Evolutionary conservation across 208 protist species (phyloP), one percentile per base, ranked within the genome.

Genomic region (Jaenimonas drosophilae): DNA sequence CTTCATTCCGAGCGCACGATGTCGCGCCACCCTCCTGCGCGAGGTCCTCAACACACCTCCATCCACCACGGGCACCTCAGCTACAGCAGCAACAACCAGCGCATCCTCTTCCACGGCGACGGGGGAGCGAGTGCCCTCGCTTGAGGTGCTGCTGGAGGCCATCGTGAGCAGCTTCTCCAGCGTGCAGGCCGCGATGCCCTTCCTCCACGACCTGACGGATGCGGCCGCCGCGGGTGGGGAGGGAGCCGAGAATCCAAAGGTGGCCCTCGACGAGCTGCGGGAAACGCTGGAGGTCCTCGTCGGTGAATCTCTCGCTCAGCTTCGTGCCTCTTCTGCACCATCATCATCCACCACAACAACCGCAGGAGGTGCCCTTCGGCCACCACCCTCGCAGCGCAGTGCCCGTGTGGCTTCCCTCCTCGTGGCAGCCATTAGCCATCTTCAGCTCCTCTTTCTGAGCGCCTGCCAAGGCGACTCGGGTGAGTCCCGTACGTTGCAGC

Each of bases 371-470:
- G n/a, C 37, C 37, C 16, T 6, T 17, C 37, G 6, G 9, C n/a
- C 14, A 20, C 37, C 19, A n/a, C n/a, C n/a, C n/a, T n/a, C n/a
- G n/a, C n/a, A n/a, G n/a, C n/a, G n/a, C n/a, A n/a, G n/a, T n/a
- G n/a, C n/a, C n/a, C n/a, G n/a, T n/a, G n/a, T n/a, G n/a, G n/a
- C n/a, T n/a, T 21, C 45, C 6, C 56, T 61, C 5, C 64, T 88
- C 20, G 59, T 70, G 4, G 68, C 77, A 23, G 69, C 74, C 16
- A 66, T 81, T 36, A 70, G 71, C 17, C 66, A 66, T n/a, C 51
- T 88, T 44, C 79, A 88, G 38, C 55, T 88, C 21, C 55, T 84
- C 31, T 59, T 84, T 7, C 70, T 88, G n/a, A 71, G 79, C 46
- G 60, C 74, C 11, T 80, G 74, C 36, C 59, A 78, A 38, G 54